Evolutionary conservation across 257 asterid genomes (phyloP), one percentile per base, ranked within the genome.

Genomic region (Perilla frutescens): DNA sequence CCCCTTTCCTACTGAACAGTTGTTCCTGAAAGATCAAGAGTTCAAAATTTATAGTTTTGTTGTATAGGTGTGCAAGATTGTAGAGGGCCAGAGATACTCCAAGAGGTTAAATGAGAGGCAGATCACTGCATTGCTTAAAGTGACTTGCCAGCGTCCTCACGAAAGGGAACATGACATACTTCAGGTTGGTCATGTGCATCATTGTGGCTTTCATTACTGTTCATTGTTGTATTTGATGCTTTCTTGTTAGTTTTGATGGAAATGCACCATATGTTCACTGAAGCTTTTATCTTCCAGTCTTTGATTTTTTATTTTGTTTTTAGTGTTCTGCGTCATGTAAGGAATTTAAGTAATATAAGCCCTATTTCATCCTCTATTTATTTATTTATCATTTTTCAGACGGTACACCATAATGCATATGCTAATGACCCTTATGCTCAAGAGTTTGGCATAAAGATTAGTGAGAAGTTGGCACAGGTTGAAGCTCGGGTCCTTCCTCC

Each of bases 401-500:
- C 98, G 51, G 98, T 95, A n/a, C 77, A 32, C 8, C 98, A 87
- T 34, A 95, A 95, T 77, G 96, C 94, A 39, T 95, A 95, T 82
- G 89, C 82, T 26, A 58, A 87, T 0, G 99, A 95, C 68, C 90
- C 89, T 12, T 95, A 89, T 53, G 99, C 99, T 0, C 79, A 83
- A 59, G 99, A 95, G 79, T 95, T 92, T 72, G 99, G 99, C 13
- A 95, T 95, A n/a, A 92, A 89, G 74, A 95, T 95, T 12, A 95
- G 97, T 71, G 96, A 85, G 56, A 85, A 62, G 81, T 79, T 92
- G 50, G 99, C 98, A 9, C 96, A 89, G 82, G 98, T 95, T 58
- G 99, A 95, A 80, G 99, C 99, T 73, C 98, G 99, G 37, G 86
- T 95, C 60, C 82, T 95, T 56, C 98, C 97, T 48, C 66, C 99